Evolutionary conservation across 2,329 filamentous ascomycete genomes (phyloP), one percentile per base, ranked within the genome.

Genomic region (Geosmithia putterillii): DNA sequence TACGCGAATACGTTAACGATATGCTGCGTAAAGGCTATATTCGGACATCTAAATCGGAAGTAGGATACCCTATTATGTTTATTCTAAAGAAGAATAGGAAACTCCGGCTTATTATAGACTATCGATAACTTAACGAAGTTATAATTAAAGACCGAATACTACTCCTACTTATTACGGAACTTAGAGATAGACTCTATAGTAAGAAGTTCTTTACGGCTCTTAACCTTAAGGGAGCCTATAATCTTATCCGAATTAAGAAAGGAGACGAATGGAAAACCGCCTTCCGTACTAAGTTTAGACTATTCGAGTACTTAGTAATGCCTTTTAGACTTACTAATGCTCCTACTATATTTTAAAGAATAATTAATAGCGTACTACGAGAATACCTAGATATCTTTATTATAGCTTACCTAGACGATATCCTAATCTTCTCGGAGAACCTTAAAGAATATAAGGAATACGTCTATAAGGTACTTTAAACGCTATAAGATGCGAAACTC

Each of bases 401-500:
- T 8, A 36, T 35, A 35, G 36, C 20, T 39, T 46, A 40, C 14
- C 25, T 44, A 32, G 36, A 44, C 34, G 34, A 40, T 44, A 22
- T 39, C 20, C 21, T 44, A 40, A 32, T 23, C 23, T 35, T 25
- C 12, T 43, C 17, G 38, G 15, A 21, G 35, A 45, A 32, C 25
- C 18, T 32, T 38, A 43, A 42, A 7, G 34, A 23, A 41, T 28
- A 23, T 37, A 41, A 17, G 36, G 18, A 50, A 50, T 45, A 50
- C 40, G 39, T 49, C 3, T 45, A 49, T 41, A 44, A 44, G n/a
- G 43, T 50, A 8, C 22, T 53, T 49, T 40, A 43, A 49, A 4
- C 5, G 41, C 40, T 50, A 34, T 22, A 51, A 44, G 32, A 49
- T 19, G 17, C 10, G 15, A 49, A 51, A 0, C 25, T 52, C n/a